phyloP scores from a whole-genome alignment of 2,329 filamentous ascomycete genomes.

The Cryphonectria radicalis region DNA sequence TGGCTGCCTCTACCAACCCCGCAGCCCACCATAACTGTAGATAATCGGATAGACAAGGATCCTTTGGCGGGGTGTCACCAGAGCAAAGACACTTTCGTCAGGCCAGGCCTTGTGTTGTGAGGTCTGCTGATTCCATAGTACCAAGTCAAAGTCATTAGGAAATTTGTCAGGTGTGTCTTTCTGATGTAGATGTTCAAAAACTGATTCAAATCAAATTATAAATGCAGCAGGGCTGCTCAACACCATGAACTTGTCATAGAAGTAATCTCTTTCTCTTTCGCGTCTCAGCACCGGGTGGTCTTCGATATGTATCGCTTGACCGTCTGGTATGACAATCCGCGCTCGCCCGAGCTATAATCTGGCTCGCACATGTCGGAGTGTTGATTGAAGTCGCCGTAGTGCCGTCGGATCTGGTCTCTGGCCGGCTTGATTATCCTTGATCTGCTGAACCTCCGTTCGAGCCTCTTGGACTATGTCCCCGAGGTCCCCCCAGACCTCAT shows the following conservation, averaged over 20 bases:
- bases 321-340: not conserved
- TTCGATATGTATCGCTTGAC: not conserved
- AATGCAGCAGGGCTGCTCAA: not conserved
- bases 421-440: constrained; percentile 37
- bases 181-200: not conserved
- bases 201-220: too few species aligned
- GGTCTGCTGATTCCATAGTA: not conserved
- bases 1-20: not conserved
- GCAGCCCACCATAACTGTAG: not conserved
- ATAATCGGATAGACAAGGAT: constrained; percentile 11
- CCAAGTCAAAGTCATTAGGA: not conserved
- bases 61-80: constrained; percentile 5
- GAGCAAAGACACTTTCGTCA: not conserved
- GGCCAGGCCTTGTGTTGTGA: not conserved
- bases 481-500: constrained; percentile 72
- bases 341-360: constrained; percentile 22
- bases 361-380: constrained; percentile 46
- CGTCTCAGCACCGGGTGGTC: not conserved
- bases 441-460: constrained; percentile 55
- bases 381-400: constrained; percentile 44
- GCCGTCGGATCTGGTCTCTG: constrained; percentile 39
- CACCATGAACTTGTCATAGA: not conserved
- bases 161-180: not conserved
- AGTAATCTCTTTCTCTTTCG: not conserved
- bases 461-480: constrained; percentile 60